Evolutionary conservation across 2,329 filamentous ascomycete species (phyloP).

Genomic region (Alternaria ventricosa): DNA sequence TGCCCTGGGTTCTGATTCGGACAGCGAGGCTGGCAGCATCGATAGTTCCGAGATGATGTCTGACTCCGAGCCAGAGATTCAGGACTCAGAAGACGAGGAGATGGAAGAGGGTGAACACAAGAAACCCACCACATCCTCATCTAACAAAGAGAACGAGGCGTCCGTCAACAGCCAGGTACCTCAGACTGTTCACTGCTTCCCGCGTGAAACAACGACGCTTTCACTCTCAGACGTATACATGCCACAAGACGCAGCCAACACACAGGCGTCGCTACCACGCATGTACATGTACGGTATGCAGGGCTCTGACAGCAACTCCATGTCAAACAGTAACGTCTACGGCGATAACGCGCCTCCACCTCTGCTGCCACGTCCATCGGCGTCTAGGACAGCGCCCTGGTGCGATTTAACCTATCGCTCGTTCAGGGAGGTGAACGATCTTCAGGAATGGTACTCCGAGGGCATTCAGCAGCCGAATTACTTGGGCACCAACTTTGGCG

Average conservation of each 20-base stretch:
- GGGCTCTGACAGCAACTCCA: neutral
- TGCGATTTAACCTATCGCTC: constrained; percentile 5
- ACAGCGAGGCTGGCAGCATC: constrained; percentile 16
- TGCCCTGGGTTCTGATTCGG: constrained; percentile 6
- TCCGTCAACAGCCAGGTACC: neutral
- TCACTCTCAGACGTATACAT: neutral
- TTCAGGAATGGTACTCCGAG: constrained; percentile 7
- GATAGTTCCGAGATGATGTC: constrained; percentile 11
- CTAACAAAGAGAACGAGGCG: neutral
- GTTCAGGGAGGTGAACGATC: constrained; percentile 13
- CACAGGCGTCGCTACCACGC: neutral
- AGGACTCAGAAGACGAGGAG: constrained; percentile 11
- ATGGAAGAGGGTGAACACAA: neutral
- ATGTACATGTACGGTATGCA: neutral
- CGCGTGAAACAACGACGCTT: neutral
- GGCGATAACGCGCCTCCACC: constrained; percentile 13
- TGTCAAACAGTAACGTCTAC: neutral
- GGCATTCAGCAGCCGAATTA: constrained; percentile 6
- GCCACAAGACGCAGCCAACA: neutral
- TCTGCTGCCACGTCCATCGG: constrained; percentile 26
- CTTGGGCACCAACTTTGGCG: constrained; percentile 15
- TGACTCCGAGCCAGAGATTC: constrained; percentile 9
- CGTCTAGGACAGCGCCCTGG: constrained; percentile 16
- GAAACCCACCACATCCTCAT: neutral
- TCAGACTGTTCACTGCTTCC: neutral